Percentiles rank a stretch among this genome's conserved stretches.
phyloP scores from a whole-genome alignment of 352 stramenopile genomes.

The Globisporangium spiculum region DNA sequence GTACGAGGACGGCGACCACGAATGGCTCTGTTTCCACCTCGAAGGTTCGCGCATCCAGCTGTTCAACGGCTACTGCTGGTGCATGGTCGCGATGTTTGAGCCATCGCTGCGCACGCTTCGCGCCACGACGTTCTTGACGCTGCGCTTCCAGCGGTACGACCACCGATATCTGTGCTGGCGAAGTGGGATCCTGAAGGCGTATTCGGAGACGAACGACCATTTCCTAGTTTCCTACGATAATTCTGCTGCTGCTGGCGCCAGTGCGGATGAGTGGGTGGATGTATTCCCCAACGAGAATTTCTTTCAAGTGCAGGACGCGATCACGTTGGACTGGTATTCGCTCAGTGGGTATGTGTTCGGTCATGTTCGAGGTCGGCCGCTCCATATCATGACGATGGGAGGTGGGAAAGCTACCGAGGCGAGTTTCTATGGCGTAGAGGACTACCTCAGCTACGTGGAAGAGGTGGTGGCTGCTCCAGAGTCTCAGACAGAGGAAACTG shows the following conservation, averaged over 20 bases:
- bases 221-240: slow-evolving; percentile 61
- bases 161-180: slow-evolving; percentile 45
- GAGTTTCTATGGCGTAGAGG: slow-evolving; percentile 53
- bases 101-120: slow-evolving; percentile 44
- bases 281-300: slow-evolving; percentile 56
- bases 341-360: slow-evolving; percentile 75
- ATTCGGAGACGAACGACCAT: slow-evolving; percentile 46
- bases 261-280: slow-evolving; percentile 51
- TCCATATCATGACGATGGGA: slow-evolving; percentile 26
- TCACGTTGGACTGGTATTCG: slow-evolving; percentile 58
- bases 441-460: slow-evolving; percentile 67
- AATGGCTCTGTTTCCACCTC: slow-evolving; percentile 53
- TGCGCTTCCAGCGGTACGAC: slow-evolving; percentile 58
- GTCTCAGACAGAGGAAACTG: neutral
- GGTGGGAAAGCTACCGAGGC: slow-evolving; percentile 22
- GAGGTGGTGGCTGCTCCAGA: slow-evolving; percentile 20
- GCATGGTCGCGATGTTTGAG: slow-evolving; percentile 66
- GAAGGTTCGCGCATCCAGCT: slow-evolving; percentile 56
- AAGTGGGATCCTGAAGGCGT: slow-evolving; percentile 42
- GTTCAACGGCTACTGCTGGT: slow-evolving; percentile 71
- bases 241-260: neutral
- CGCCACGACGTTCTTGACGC: slow-evolving; percentile 45
- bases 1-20: slow-evolving; percentile 77
- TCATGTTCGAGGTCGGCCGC: slow-evolving; percentile 33
- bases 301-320: slow-evolving; percentile 61